These are phyloP conservation scores for Selenicereus undatus DNA, from an alignment of 148 eudicot genomes.

Conservation along the genomic window DNA sequence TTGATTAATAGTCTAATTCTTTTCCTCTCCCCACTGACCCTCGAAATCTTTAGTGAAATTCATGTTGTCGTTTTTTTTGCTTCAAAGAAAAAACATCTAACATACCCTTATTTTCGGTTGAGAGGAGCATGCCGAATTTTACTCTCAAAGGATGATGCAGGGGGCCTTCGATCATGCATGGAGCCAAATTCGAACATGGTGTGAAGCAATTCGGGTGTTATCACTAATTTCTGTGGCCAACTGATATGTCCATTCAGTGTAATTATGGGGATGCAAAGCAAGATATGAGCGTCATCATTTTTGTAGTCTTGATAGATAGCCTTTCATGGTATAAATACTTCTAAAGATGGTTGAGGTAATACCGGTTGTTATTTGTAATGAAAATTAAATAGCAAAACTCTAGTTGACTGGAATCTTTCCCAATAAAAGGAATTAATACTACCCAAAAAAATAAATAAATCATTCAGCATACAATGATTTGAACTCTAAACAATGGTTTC, in stretches of 20 bases:
- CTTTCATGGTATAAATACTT: not conserved
- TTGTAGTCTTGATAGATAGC: constrained; percentile 23
- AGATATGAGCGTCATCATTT: constrained; percentile 3
- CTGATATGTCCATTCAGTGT: not conserved
- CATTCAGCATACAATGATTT: no score
- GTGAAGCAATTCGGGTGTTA: constrained; percentile 3
- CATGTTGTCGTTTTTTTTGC: not conserved
- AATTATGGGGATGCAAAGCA: constrained; percentile 12
- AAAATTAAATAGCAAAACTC: no score
- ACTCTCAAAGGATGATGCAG: constrained; percentile 39
- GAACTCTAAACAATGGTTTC: no score
- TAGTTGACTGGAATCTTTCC: no score
- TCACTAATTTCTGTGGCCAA: constrained; percentile 21
- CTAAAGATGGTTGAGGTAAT: not conserved
- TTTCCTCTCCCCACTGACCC: no score
- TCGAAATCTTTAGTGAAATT: no score
- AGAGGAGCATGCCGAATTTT: constrained; percentile 47
- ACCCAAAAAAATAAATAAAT: no score
- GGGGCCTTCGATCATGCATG: constrained; percentile 37
- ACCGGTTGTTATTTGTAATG: no score
- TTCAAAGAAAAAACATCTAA: not conserved
- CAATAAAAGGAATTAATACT: no score
- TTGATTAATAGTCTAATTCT: no score
- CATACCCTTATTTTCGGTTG: constrained; percentile 8
- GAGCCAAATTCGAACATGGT: constrained; percentile 39